phyloP scores from a whole-genome alignment of 2,329 filamentous ascomycete species.

The Aspergillus piperis region DNA sequence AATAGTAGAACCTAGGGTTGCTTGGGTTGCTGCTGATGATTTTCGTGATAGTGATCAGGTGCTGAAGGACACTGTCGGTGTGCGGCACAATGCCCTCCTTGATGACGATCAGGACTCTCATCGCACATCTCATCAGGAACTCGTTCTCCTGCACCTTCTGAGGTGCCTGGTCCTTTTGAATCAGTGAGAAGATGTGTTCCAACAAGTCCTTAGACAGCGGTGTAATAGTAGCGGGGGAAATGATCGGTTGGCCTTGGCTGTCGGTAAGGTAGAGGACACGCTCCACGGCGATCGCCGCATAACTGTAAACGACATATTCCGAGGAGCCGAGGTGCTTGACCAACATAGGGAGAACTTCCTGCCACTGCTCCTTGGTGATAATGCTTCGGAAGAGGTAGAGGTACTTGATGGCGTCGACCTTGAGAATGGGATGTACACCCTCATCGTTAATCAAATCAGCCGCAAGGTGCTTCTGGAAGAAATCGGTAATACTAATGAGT shows the following conservation, averaged over 20 bases:
- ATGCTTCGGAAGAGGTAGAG: slow-evolving; percentile 96
- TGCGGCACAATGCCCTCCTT: slow-evolving; percentile 76
- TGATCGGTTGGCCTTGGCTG: slow-evolving; percentile 73
- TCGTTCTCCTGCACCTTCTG: slow-evolving; percentile 98
- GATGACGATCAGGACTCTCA: slow-evolving; percentile 94
- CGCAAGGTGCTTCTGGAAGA: slow-evolving; percentile 91
- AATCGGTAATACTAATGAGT: slow-evolving; percentile 86
- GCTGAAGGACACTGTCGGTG: slow-evolving; percentile 74
- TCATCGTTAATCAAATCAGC: slow-evolving; percentile 75
- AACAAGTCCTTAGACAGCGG: slow-evolving; percentile 83
- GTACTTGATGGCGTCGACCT: slow-evolving; percentile 98
- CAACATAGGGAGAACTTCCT: slow-evolving; percentile 80
- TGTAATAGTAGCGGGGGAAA: slow-evolving; percentile 75
- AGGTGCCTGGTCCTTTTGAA: slow-evolving; percentile 79
- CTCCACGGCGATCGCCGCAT: slow-evolving; percentile 95
- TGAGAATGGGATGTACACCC: slow-evolving; percentile 77
- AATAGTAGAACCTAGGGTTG: slow-evolving; percentile 98
- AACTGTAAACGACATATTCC: slow-evolving; percentile 97
- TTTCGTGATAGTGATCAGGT: slow-evolving; percentile 84
- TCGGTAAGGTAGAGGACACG: slow-evolving; percentile 82
- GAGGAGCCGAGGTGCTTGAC: slow-evolving; percentile 86
- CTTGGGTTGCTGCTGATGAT: slow-evolving; percentile 94
- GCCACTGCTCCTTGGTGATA: slow-evolving; percentile 88
- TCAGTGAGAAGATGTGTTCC: slow-evolving; percentile 84
- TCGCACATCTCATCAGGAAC: slow-evolving; percentile 97